Evolutionary conservation across 306 rosid species (phyloP), one percentile per base, ranked within the genome.

Genomic region (Lathyrus aphaca): DNA sequence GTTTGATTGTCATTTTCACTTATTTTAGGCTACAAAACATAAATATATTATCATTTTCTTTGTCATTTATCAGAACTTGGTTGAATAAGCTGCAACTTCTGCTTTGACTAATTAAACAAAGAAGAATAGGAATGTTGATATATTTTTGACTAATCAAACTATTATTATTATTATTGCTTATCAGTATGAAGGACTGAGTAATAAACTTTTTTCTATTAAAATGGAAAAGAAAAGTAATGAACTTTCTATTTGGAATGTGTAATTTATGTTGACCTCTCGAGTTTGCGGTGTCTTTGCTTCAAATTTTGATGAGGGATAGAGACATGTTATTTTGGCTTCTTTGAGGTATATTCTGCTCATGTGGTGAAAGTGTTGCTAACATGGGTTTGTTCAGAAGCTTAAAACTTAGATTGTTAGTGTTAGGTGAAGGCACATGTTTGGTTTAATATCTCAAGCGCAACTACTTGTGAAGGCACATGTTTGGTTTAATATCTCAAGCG

Each of bases 401-500:
- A 35, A n/a, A 14, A 60, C 29, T 43, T 64, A 14, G 13, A 15
- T 21, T 27, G n/a, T 48, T 61, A 11, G 32, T 61, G 10, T 18
- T 61, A 17, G 11, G 65, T 59, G 9, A 59, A 32, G 8, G 27
- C 45, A 16, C 9, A 32, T 0, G 10, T 3, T n/a, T 32, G 44
- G 44, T 16, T 59, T 35, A 59, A 58, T 30, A 7, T n/a, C 65
- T 59, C 44, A 59, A 35, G 14, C 65, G 10, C 27, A 57, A 61
- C 12, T 17, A 38, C n/a, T n/a, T n/a, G 65, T 59, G 9, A 59
- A 32, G 8, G 27, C 45, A 16, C 9, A 32, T 0, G 10, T 3
- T n/a, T 32, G 44, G 44, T 16, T 59, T 35, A 59, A 58, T 30
- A 7, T n/a, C 65, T 59, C 44, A 59, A 35, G 14, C 65, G 10